Percentiles rank a stretch among this genome's conserved stretches.
phyloP scores from a whole-genome alignment of 768 basidiomycete species.

The Pleurotus giganteus region DNA sequence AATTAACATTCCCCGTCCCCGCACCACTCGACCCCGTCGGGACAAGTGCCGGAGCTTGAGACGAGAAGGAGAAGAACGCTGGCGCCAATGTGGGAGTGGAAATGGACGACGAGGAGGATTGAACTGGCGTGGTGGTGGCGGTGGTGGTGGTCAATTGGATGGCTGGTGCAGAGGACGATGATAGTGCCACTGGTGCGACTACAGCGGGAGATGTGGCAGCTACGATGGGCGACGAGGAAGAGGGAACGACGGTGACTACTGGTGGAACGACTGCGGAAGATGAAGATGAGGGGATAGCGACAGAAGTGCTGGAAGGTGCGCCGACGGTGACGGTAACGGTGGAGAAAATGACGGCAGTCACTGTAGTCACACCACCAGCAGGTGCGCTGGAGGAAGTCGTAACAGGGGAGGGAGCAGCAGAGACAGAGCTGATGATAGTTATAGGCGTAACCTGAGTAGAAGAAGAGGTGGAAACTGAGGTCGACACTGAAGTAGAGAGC shows the following conservation, averaged over 20 bases:
- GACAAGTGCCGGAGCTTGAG: background rate
- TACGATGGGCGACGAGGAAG: background rate
- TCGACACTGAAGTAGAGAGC: conserved; percentile 8
- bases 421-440: conserved; percentile 9
- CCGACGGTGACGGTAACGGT: conserved; percentile 10
- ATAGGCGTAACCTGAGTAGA: conserved; percentile 2
- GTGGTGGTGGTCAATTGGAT: no score
- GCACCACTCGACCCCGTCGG: background rate
- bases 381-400: conserved; percentile 8
- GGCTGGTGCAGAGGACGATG: no score
- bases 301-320: conserved; percentile 11
- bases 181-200: no score
- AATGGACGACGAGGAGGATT: background rate
- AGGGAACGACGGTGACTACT: background rate
- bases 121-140: background rate
- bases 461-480: conserved; percentile 7
- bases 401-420: conserved; percentile 10
- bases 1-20: background rate
- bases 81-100: background rate
- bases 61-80: background rate
- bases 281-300: background rate
- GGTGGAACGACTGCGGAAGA: background rate
- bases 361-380: conserved; percentile 14
- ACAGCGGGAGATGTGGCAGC: no score
- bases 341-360: conserved; percentile 20